These are phyloP conservation scores for Aspergillus leporis DNA, from an alignment of 495 filamentous ascomycete species.

Conservation along the genomic window DNA sequence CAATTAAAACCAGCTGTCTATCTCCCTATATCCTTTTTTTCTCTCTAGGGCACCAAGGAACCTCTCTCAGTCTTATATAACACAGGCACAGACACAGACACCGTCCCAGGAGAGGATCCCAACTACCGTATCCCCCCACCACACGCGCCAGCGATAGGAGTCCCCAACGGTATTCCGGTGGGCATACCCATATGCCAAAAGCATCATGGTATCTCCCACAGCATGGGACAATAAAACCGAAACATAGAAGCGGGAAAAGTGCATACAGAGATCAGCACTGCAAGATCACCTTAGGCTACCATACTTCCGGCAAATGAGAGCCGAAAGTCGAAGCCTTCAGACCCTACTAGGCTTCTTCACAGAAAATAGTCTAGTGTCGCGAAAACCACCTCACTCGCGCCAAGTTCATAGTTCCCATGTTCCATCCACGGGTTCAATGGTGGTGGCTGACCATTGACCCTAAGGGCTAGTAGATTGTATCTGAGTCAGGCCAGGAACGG, in stretches of 20 bases:
- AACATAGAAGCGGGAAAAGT: neutral
- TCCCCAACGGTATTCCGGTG: neutral
- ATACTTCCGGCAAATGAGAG: neutral
- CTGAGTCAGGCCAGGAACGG: neutral
- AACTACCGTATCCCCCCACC: neutral
- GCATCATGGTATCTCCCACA: neutral
- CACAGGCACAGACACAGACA: neutral
- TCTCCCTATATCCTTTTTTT: too few relatives aligned
- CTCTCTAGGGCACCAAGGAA: too few relatives aligned
- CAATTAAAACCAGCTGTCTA: too few relatives aligned
- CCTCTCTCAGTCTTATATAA: neutral
- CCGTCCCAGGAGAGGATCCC: neutral
- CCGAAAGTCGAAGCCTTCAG: neutral
- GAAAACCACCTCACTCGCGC: neutral
- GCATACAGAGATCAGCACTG: neutral
- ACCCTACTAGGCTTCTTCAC: neutral
- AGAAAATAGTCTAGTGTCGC: neutral
- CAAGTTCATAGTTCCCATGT: neutral
- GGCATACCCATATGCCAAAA: neutral
- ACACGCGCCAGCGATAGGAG: neutral
- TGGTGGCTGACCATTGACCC: neutral
- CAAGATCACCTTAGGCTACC: neutral
- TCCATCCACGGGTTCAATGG: neutral
- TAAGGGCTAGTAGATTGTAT: neutral
- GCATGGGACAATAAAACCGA: neutral